Conservation (phyloP, 2,329 filamentous ascomycete species). For the Colletotrichum sp. region DNA sequence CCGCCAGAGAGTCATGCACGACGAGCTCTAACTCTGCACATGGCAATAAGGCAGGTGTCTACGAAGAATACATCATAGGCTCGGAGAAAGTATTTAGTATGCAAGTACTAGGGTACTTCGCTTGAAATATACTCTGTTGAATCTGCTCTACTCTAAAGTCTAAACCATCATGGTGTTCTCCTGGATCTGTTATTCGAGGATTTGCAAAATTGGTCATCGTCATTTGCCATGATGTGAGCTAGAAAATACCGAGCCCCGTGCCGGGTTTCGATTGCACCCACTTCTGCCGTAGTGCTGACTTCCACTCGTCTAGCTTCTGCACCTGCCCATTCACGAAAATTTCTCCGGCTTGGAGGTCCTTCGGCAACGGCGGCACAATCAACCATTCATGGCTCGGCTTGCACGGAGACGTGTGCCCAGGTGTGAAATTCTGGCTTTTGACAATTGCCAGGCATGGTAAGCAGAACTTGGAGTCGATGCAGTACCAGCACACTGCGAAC, state of each 20-base stretch:
- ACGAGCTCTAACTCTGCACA: neutral
- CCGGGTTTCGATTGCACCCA: conserved; percentile 5
- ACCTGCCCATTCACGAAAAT: conserved; percentile 40
- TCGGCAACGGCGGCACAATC: conserved; percentile 38
- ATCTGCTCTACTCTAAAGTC: neutral
- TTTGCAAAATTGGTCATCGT: neutral
- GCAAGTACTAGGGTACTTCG: neutral
- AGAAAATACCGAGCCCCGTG: neutral
- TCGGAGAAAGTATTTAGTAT: neutral
- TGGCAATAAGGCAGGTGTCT: neutral
- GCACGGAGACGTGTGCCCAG: conserved; percentile 30
- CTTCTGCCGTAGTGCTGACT: conserved; percentile 32
- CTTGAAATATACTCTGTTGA: neutral
- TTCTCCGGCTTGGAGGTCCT: conserved; percentile 40
- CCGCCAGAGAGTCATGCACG: neutral
- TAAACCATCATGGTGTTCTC: neutral
- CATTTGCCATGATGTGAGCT: neutral
- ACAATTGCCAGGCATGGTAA: conserved; percentile 33
- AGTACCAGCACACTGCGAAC: conserved; percentile 40
- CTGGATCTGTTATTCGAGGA: neutral
- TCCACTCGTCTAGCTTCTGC: conserved; percentile 39
- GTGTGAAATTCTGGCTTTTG: conserved; percentile 29
- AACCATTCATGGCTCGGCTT: conserved; percentile 42
- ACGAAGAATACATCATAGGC: neutral
- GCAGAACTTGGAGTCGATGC: conserved; percentile 43